Evolutionary conservation across 768 basidiomycete species (phyloP).

Genomic region (Tylopilus vinaceipallidus): DNA sequence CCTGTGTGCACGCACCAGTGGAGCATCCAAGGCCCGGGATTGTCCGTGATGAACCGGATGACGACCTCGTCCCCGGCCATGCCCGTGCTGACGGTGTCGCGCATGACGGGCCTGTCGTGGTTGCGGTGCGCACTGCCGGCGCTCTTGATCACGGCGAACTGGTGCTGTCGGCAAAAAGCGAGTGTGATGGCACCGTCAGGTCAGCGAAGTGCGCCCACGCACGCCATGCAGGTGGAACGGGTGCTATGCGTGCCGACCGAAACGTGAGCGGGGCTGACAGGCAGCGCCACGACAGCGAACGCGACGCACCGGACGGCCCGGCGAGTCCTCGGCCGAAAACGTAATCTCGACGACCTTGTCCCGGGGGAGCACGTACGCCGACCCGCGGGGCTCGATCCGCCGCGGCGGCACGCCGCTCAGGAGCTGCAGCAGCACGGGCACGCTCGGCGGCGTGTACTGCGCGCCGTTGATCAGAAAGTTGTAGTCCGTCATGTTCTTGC

Average conservation of each 20-base stretch:
- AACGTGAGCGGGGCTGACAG: too few relatives aligned
- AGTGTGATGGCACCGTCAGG: too few relatives aligned
- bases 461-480: constrained; percentile 14
- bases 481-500: constrained; percentile 11
- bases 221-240: too few relatives aligned
- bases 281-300: too few relatives aligned
- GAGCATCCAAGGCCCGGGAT: constrained; percentile 60
- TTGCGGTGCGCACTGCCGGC: constrained; percentile 37
- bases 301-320: constrained; percentile 34
- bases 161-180: too few relatives aligned
- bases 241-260: too few relatives aligned
- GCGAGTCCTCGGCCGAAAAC: constrained; percentile 11
- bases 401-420: constrained; percentile 18
- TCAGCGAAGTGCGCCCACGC: too few relatives aligned
- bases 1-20: constrained; percentile 29
- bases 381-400: constrained; percentile 10
- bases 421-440: constrained; percentile 18
- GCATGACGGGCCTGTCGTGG: constrained; percentile 46
- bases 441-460: constrained; percentile 13
- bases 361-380: constrained; percentile 14
- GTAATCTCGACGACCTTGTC: constrained; percentile 14
- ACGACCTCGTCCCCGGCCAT: constrained; percentile 40
- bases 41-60: constrained; percentile 64
- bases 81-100: constrained; percentile 46
- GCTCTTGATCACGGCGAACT: constrained; percentile 42